phyloP scores from a whole-genome alignment of 225 moss, liverwort and hornwort genomes.

The Lunularia cruciata region DNA sequence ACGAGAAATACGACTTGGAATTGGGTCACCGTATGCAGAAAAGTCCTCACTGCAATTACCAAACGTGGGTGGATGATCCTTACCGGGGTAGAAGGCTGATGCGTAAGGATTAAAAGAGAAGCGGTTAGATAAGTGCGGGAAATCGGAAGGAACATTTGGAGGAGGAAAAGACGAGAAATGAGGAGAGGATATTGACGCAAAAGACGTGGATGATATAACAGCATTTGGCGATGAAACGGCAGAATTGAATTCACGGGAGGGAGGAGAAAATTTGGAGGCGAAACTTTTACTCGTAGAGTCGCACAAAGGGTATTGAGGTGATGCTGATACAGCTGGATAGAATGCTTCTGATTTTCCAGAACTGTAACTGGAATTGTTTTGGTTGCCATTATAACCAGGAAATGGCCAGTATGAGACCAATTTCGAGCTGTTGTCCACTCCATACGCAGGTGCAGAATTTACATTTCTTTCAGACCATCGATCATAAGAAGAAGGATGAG shows the following conservation, averaged over 20 bases:
- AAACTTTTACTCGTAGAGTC: constrained; percentile 9
- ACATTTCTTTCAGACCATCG: constrained; percentile 23
- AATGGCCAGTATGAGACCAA: constrained; percentile 26
- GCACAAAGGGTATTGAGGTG: constrained; percentile 16
- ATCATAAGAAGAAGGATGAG: constrained; percentile 23
- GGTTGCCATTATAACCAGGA: constrained; percentile 15
- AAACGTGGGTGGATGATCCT: constrained; percentile 35
- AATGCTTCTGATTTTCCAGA: constrained; percentile 20
- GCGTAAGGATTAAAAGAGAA: constrained; percentile 30
- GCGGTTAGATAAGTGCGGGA: constrained; percentile 23
- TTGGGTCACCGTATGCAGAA: constrained; percentile 17
- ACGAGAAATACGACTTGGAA: constrained; percentile 24
- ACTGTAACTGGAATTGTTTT: constrained; percentile 10
- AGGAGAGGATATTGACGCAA: constrained; percentile 38
- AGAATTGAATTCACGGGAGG: background rate
- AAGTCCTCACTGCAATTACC: constrained; percentile 34
- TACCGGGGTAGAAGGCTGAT: constrained; percentile 31
- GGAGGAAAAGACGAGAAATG: constrained; percentile 34
- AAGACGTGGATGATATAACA: constrained; percentile 33
- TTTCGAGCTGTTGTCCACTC: constrained; percentile 15
- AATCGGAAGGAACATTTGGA: constrained; percentile 29
- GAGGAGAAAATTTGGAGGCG: constrained; percentile 16
- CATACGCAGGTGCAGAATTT: constrained; percentile 3
- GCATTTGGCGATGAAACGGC: constrained; percentile 27
- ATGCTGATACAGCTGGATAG: constrained; percentile 18